Percentiles rank a stretch among this genome's conserved stretches.
phyloP scores from a whole-genome alignment of 2,329 filamentous ascomycete genomes.

The Cytospora mali region DNA sequence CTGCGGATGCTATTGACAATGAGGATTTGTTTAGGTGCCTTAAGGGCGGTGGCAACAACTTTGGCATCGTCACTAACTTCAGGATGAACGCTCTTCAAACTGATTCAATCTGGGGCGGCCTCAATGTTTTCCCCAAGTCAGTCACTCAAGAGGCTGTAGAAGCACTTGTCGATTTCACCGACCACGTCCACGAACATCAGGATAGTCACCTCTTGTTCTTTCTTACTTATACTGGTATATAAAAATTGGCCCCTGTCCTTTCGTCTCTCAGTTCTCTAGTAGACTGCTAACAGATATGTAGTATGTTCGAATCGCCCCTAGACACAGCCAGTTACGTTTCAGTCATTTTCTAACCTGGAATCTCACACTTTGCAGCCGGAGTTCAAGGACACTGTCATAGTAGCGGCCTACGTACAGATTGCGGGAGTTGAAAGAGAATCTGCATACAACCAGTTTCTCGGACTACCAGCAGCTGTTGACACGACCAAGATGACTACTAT shows the following conservation, averaged over 20 bases:
- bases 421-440: constrained; percentile 2
- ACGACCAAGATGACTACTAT: not conserved
- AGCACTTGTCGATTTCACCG: constrained; percentile 3
- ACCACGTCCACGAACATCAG: not conserved
- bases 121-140: constrained; percentile 28
- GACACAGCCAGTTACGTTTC: too few relatives aligned
- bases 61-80: constrained; percentile 40
- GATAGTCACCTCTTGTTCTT: constrained; percentile 10
- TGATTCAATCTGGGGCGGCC: constrained; percentile 33
- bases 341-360: too few relatives aligned
- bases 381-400: constrained; percentile 7
- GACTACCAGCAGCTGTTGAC: not conserved
- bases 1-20: not conserved
- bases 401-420: not conserved
- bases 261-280: too few relatives aligned
- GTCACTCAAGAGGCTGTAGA: constrained; percentile 25
- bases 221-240: not conserved
- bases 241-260: too few relatives aligned
- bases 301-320: too few relatives aligned
- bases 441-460: constrained; percentile 8
- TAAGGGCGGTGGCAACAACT: constrained; percentile 43
- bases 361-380: not conserved
- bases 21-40: constrained; percentile 4
- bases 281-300: too few relatives aligned
- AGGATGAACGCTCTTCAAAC: constrained; percentile 28